Conservation (phyloP, 768 basidiomycete genomes). For the Suillus discolor region DNA sequence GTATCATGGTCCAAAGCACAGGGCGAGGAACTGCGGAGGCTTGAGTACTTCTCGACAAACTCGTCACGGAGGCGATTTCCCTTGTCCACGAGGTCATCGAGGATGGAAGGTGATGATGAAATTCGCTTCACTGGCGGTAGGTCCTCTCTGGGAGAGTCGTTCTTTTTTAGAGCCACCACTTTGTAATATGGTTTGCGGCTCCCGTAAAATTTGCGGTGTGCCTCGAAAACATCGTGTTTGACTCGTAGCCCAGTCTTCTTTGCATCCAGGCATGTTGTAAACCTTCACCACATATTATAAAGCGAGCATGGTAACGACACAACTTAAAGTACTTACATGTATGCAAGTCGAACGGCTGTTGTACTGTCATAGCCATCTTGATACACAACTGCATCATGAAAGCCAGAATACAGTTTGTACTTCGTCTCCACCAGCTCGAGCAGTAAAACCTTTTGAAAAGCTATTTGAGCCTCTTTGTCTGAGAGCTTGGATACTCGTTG, state of each 20-base stretch:
- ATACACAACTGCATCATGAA: conserved; percentile 59
- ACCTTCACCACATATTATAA: conserved; percentile 42
- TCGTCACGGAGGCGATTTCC: conserved; percentile 40
- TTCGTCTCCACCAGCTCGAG: conserved; percentile 51
- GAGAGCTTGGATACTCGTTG: conserved; percentile 27
- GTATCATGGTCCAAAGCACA: conserved; percentile 26
- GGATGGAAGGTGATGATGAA: conserved; percentile 31
- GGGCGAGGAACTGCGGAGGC: conserved; percentile 8
- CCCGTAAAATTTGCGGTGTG: conserved; percentile 43
- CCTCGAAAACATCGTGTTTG: conserved; percentile 39
- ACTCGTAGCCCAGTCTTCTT: conserved; percentile 68
- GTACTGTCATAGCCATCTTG: conserved; percentile 48
- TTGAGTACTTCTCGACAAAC: conserved; percentile 39
- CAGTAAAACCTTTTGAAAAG: conserved; percentile 50
- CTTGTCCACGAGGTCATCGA: conserved; percentile 45
- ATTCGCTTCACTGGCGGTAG: conserved; percentile 1
- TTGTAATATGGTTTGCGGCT: conserved; percentile 32
- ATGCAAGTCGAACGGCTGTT: conserved; percentile 55
- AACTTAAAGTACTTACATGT: conserved; percentile 52
- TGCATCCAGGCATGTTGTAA: conserved; percentile 66
- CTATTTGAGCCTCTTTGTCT: conserved; percentile 34
- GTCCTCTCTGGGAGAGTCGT: conserved; percentile 1
- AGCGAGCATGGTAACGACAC: neutral
- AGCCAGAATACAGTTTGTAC: conserved; percentile 62
- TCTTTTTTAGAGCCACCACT: conserved; percentile 19